Conservation (phyloP, 148 eudicot genomes). For the Vaccinium darrowii region DNA sequence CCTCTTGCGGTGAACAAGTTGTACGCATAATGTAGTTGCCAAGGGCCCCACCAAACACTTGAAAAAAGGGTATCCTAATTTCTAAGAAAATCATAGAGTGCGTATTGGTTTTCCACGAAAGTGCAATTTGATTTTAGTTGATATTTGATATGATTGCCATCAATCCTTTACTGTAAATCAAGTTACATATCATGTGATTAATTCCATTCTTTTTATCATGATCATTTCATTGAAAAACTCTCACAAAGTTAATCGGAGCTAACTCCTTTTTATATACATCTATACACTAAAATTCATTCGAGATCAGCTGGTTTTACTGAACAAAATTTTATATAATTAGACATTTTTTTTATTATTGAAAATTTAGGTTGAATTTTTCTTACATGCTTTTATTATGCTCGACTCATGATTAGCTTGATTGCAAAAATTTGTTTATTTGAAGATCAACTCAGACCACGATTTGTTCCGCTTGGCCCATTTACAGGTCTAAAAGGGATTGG, state of each 20-base stretch:
- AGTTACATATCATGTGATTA: not conserved
- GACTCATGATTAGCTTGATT: not conserved
- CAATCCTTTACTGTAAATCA: not conserved
- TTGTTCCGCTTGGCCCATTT: too few species aligned
- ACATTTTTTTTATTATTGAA: too few species aligned
- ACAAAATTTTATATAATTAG: too few species aligned
- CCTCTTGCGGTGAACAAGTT: not conserved
- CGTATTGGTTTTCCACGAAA: not conserved
- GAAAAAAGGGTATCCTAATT: not conserved
- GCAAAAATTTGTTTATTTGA: not conserved
- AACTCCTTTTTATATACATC: too few species aligned
- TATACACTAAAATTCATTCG: too few species aligned
- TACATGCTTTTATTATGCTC: too few species aligned
- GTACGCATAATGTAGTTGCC: not conserved
- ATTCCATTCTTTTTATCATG: not conserved
- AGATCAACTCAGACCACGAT: not conserved
- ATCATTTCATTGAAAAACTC: too few species aligned
- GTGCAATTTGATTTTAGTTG: not conserved
- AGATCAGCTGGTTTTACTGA: too few species aligned
- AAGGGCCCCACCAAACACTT: constrained; percentile 10
- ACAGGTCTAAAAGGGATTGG: too few species aligned
- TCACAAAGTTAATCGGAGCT: too few species aligned
- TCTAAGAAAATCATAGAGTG: not conserved
- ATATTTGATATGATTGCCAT: not conserved
- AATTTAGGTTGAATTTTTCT: too few species aligned